Evolutionary conservation across 164 flowering plant genomes (phyloP), one percentile per base, ranked within the genome.

Genomic region (Aristolochia fimbriata): DNA sequence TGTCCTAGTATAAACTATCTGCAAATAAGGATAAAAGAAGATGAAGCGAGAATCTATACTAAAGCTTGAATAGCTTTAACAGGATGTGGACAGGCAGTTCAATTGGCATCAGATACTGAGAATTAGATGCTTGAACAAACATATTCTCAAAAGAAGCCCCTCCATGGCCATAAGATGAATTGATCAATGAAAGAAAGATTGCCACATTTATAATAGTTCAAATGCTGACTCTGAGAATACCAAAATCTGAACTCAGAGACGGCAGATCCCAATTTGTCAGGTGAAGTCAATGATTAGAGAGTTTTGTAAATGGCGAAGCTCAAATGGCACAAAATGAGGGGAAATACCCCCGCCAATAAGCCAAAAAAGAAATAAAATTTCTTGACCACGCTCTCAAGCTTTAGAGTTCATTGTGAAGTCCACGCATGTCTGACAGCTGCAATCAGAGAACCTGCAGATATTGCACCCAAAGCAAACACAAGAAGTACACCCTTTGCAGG

Each of bases 381-480:
- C 43, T 37, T 37, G 24, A 3, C 19, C 15, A 25, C 47, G 52
- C 23, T 15, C 10, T 58, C 58, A 82, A 63, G 74, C 22, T 66
- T 62, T 74, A 15, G 82, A 80, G 69, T 84, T 85, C 58, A 63
- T 65, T 0, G 84, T 88, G 83, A 82, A 91, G 67, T 88, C 97
- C 0, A 58, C 65, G 80, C 97, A 91, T 17, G 84, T 80, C 78
- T 88, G 97, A 79, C 97, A 88, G 78, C 68, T 71, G 79, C 97
- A 91, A 60, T 86, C 94, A 2, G 85, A 73, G 70, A 86, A 91
- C 2, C 96, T 86, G 60, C 97, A 91, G 59, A 75, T 68, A 15
- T 78, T 78, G 56, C 97, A 91, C 9, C 97, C 96, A 58, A 88
- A 86, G 70, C 97, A 88, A 19, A 88, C 94, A 59, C 96, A 91